Percentiles rank a stretch among this genome's conserved stretches.
Evolutionary conservation across 352 stramenopile genomes (phyloP).

Genomic region (Globisporangium solare): DNA sequence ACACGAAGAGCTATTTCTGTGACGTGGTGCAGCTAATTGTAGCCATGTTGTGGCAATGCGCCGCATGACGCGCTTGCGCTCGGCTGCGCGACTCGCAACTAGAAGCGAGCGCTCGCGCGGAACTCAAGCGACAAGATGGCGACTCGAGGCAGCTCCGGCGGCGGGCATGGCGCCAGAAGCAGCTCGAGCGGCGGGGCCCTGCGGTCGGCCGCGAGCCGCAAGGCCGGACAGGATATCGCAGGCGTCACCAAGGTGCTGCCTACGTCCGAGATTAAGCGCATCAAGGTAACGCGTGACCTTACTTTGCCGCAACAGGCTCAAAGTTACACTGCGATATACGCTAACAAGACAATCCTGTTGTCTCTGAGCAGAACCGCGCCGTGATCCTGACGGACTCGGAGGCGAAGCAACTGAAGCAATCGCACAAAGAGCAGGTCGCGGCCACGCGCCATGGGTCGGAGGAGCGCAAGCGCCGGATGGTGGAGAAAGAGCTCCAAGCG

Average conservation of each 20-base stretch:
- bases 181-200: neutral
- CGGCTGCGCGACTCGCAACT: too few relatives aligned
- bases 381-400: slow-evolving; percentile 58
- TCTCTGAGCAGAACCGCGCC: slow-evolving; percentile 25
- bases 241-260: slow-evolving; percentile 35
- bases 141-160: neutral
- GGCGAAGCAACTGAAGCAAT: slow-evolving; percentile 28
- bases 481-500: slow-evolving; percentile 73
- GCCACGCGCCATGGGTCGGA: slow-evolving; percentile 49
- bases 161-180: neutral
- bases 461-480: slow-evolving; percentile 68
- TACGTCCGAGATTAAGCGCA: slow-evolving; percentile 31
- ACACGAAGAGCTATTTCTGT: too few relatives aligned
- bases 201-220: slow-evolving; percentile 35
- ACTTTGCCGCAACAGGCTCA: neutral
- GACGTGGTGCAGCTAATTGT: too few relatives aligned
- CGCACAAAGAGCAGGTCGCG: slow-evolving; percentile 36
- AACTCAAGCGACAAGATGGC: neutral
- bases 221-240: slow-evolving; percentile 58
- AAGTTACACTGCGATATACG: neutral
- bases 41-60: neutral
- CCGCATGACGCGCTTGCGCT: neutral
- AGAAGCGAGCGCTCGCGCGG: neutral
- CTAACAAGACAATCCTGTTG: neutral
- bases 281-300: slow-evolving; percentile 30